These are phyloP conservation scores for Coix lacrymajobi DNA, from an alignment of 176 grass and related monocot genomes.

Conservation along the genomic window DNA sequence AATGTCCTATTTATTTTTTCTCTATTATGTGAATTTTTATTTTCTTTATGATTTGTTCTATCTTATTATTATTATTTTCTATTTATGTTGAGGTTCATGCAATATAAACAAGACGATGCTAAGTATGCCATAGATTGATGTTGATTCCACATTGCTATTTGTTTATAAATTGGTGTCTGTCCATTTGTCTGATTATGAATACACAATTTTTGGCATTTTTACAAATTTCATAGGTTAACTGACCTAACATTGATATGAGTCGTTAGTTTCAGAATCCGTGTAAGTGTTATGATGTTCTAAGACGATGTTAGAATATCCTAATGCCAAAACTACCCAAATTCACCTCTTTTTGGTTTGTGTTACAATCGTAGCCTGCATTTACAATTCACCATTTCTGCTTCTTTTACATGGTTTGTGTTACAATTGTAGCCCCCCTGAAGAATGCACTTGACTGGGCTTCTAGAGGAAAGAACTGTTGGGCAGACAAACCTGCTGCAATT, in stretches of 20 bases:
- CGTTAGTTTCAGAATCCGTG: background rate
- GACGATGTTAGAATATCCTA: background rate
- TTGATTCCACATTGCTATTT: background rate
- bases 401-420: background rate
- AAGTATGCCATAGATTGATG: background rate
- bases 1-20: no score
- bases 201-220: background rate
- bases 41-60: no score
- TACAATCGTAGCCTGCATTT: conserved; percentile 10
- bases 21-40: no score
- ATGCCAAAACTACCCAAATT: background rate
- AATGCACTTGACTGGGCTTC: conserved; percentile 97
- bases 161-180: background rate
- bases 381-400: background rate
- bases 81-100: no score
- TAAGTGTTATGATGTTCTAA: background rate
- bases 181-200: background rate
- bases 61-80: no score
- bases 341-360: background rate
- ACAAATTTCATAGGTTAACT: background rate
- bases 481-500: conserved; percentile 80
- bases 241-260: background rate
- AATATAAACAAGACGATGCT: no score
- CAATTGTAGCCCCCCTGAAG: conserved; percentile 67
- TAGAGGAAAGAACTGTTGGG: conserved; percentile 69